Conservation (phyloP, 2,329 filamentous ascomycete species). For the Dothistroma septosporum region DNA sequence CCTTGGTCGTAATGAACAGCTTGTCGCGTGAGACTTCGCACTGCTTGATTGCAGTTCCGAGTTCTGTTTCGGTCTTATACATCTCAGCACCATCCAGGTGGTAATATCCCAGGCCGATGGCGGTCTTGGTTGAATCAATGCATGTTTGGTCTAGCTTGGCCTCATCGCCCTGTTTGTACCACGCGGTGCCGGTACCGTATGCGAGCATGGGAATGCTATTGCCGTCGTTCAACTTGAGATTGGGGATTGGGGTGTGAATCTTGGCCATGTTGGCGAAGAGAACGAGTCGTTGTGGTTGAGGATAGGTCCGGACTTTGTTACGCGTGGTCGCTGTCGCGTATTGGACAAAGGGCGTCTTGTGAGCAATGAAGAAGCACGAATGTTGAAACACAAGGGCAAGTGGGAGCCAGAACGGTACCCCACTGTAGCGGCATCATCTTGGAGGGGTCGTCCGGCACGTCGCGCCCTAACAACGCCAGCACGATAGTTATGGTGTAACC, state of each 20-base stretch:
- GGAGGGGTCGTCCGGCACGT: neutral
- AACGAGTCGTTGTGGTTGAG: neutral
- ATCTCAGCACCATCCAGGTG: conserved; percentile 72
- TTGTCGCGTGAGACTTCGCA: conserved; percentile 44
- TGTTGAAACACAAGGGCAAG: neutral
- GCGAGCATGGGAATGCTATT: conserved; percentile 67
- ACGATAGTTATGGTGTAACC: too few species aligned
- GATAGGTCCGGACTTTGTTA: neutral
- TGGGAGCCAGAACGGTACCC: neutral
- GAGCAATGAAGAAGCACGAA: neutral
- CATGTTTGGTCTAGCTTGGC: conserved; percentile 54
- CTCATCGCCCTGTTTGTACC: conserved; percentile 51
- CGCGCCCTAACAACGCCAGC: too few species aligned
- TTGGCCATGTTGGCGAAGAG: conserved; percentile 27
- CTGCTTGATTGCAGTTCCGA: conserved; percentile 45
- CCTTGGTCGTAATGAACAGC: conserved; percentile 56
- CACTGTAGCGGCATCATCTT: neutral
- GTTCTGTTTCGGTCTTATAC: conserved; percentile 50
- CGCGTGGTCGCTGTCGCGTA: neutral
- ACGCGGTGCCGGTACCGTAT: conserved; percentile 70
- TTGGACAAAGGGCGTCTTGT: neutral
- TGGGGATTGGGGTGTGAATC: conserved; percentile 48
- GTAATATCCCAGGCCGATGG: conserved; percentile 65
- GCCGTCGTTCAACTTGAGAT: conserved; percentile 66
- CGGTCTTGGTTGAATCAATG: conserved; percentile 55